Percentiles rank a stretch among this genome's conserved stretches.
Conservation (phyloP, 1,139 yeast species). For the Geotrichum restrictum region DNA sequence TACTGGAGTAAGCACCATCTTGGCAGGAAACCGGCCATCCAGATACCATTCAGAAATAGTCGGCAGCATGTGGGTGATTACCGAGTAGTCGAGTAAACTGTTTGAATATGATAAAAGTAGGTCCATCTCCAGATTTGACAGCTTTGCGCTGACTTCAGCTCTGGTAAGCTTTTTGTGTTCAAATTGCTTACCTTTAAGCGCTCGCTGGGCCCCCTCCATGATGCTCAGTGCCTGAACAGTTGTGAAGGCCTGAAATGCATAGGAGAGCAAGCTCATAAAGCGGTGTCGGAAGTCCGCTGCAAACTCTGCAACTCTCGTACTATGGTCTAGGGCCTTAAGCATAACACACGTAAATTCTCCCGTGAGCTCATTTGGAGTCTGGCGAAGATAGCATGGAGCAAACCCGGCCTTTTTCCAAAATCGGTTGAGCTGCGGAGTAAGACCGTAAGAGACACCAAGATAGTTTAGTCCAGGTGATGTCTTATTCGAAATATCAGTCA, state of each 20-base stretch:
- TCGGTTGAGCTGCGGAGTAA: slow-evolving; percentile 78
- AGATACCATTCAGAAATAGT: slow-evolving; percentile 66
- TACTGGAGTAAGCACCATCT: slow-evolving; percentile 67
- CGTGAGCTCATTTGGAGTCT: slow-evolving; percentile 91
- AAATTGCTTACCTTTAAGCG: slow-evolving; percentile 25
- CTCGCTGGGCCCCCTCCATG: slow-evolving; percentile 62
- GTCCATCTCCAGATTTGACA: slow-evolving; percentile 85
- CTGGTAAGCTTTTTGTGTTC: slow-evolving; percentile 38
- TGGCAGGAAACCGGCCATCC: slow-evolving; percentile 46
- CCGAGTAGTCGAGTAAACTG: slow-evolving; percentile 89
- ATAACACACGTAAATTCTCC: slow-evolving; percentile 97
- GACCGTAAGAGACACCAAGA: slow-evolving; percentile 91
- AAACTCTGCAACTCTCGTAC: slow-evolving; percentile 71
- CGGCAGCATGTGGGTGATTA: slow-evolving; percentile 87
- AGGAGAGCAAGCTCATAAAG: slow-evolving; percentile 72
- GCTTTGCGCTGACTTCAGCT: slow-evolving; percentile 59
- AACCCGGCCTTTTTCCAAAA: slow-evolving; percentile 87
- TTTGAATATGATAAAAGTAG: slow-evolving; percentile 90
- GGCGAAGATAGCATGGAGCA: slow-evolving; percentile 88
- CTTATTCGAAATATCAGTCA: slow-evolving; percentile 76
- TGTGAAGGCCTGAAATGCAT: slow-evolving; percentile 74
- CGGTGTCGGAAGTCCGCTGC: slow-evolving; percentile 86
- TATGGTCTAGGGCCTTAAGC: slow-evolving; percentile 63
- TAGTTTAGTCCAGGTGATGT: slow-evolving; percentile 72
- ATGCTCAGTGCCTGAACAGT: slow-evolving; percentile 79